A percentile compares a stretch with the other conserved stretches of the same genome.
These are phyloP conservation scores for Eucalyptus globulus DNA, from an alignment of 345 rosid species.

Conservation along the genomic window DNA sequence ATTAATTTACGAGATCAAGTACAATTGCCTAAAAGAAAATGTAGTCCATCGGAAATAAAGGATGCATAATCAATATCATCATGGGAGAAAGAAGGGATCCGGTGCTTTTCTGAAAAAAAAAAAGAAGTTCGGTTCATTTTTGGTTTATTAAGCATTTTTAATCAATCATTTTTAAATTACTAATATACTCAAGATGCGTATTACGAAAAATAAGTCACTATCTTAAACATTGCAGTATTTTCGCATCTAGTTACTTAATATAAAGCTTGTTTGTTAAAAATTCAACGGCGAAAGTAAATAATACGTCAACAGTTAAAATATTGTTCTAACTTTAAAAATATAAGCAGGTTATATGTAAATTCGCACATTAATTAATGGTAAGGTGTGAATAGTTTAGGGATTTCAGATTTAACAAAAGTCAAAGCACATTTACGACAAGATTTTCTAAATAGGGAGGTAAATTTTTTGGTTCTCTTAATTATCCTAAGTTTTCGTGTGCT, in stretches of 20 bases:
- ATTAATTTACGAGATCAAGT: too few species aligned
- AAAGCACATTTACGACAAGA: accelerated
- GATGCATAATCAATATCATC: too few species aligned
- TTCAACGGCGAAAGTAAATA: background rate
- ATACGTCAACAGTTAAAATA: background rate
- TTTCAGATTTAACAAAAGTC: background rate
- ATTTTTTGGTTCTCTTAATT: background rate
- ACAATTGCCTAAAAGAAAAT: too few species aligned
- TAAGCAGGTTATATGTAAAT: background rate
- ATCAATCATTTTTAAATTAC: background rate
- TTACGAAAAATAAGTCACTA: too few species aligned
- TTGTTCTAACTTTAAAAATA: background rate
- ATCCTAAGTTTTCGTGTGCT: background rate
- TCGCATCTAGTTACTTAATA: background rate
- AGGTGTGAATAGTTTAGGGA: background rate
- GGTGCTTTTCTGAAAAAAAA: too few species aligned
- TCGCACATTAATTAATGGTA: accelerated
- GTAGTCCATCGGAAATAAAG: too few species aligned
- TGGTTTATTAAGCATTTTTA: too few species aligned
- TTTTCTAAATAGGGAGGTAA: background rate
- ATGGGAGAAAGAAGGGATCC: too few species aligned
- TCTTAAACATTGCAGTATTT: background rate
- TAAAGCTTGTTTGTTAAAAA: background rate
- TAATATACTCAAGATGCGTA: too few species aligned
- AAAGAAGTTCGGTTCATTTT: too few species aligned